A percentile compares a stretch with the other conserved stretches of the same genome.
phyloP scores from a whole-genome alignment of 768 basidiomycete genomes.

The Heimioporus sp. region DNA sequence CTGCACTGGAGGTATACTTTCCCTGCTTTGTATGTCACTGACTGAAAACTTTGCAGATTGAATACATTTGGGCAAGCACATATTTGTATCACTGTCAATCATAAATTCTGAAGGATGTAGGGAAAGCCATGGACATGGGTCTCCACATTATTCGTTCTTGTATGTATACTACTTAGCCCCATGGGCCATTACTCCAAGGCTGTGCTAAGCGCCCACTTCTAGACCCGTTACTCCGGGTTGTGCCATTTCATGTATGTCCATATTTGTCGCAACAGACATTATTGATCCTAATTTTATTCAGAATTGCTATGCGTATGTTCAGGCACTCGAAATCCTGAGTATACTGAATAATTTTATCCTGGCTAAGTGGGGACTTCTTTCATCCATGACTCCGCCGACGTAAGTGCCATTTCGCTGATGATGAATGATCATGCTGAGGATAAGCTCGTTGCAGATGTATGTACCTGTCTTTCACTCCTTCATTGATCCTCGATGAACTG shows the following conservation, averaged over 20 bases:
- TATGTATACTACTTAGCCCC: background rate
- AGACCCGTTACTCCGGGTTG: background rate
- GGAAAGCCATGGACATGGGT: background rate
- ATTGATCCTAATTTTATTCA: background rate
- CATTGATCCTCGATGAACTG: background rate
- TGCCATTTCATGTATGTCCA: background rate
- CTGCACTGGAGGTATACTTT: background rate
- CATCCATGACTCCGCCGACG: background rate
- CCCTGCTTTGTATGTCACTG: background rate
- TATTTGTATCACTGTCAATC: no score
- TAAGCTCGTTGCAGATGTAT: background rate
- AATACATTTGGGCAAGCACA: background rate
- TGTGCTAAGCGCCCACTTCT: no score
- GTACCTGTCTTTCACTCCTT: background rate
- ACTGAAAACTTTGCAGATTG: background rate
- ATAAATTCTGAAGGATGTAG: background rate
- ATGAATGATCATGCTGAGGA: background rate
- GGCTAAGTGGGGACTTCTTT: background rate
- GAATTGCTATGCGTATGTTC: background rate
- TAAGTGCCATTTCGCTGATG: background rate
- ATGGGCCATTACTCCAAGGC: background rate
- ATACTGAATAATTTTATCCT: no score
- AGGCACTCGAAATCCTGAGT: background rate
- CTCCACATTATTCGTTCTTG: constrained; percentile 1
- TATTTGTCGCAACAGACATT: background rate